Conservation (phyloP, 2,329 filamentous ascomycete genomes). For the Nigrograna mackinnonii region DNA sequence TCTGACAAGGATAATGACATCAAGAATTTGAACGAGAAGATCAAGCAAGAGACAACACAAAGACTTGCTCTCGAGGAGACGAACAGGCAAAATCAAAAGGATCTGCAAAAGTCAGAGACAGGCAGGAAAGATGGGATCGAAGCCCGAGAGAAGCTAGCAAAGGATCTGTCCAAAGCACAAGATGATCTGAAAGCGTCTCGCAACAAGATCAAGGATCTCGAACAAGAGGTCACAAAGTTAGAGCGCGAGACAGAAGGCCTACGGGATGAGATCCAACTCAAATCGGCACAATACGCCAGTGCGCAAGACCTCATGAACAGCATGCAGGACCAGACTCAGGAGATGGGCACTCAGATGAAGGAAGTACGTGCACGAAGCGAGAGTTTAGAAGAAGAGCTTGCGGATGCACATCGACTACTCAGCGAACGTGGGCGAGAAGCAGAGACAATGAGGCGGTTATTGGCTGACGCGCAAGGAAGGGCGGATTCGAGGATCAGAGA, state of each 20-base stretch:
- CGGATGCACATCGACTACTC: constrained; percentile 83
- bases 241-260: constrained; percentile 68
- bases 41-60: constrained; percentile 72
- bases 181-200: constrained; percentile 66
- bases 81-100: constrained; percentile 72
- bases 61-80: constrained; percentile 79
- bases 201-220: constrained; percentile 70
- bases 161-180: constrained; percentile 72
- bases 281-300: constrained; percentile 81
- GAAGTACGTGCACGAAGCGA: constrained; percentile 83
- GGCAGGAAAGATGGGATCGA: constrained; percentile 80
- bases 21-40: constrained; percentile 75
- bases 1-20: constrained; percentile 79
- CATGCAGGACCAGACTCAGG: constrained; percentile 89
- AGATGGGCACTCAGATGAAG: constrained; percentile 88
- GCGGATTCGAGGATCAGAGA: constrained; percentile 83
- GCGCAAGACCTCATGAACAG: constrained; percentile 85
- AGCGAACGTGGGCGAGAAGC: constrained; percentile 87
- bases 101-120: constrained; percentile 75
- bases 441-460: constrained; percentile 89
- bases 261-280: constrained; percentile 81
- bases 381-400: constrained; percentile 87
- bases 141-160: constrained; percentile 69
- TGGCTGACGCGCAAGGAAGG: constrained; percentile 83
- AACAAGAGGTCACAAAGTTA: constrained; percentile 72